A percentile compares a stretch with the other conserved stretches of the same genome.
phyloP scores from a whole-genome alignment of 2,329 filamentous ascomycete genomes.

The Exophiala alcalophila region DNA sequence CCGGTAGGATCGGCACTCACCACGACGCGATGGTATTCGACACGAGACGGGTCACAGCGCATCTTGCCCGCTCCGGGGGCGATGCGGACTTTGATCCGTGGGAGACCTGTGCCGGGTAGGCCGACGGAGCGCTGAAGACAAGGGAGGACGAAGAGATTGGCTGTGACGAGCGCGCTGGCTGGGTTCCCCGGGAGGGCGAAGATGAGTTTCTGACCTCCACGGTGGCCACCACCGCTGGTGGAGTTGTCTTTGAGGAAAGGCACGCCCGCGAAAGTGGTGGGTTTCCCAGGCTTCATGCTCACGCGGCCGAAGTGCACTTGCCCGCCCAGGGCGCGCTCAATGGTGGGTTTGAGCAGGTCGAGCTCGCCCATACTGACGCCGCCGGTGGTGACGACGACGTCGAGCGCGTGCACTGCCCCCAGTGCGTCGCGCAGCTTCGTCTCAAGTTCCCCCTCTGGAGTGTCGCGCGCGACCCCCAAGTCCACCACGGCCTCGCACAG shows the following conservation, averaged over 20 bases:
- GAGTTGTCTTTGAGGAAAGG: slow-evolving; percentile 58
- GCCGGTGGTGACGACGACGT: slow-evolving; percentile 86
- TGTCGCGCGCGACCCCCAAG: slow-evolving; percentile 68
- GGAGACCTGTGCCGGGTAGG: slow-evolving; percentile 59
- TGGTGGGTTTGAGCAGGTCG: slow-evolving; percentile 91
- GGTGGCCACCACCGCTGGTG: slow-evolving; percentile 23
- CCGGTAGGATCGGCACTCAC: slow-evolving; percentile 1
- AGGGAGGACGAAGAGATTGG: slow-evolving; percentile 90
- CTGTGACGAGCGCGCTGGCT: slow-evolving; percentile 86
- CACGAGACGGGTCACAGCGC: slow-evolving; percentile 67
- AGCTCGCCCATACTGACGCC: slow-evolving; percentile 98
- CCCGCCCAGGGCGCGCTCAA: slow-evolving; percentile 83
- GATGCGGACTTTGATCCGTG: slow-evolving; percentile 67
- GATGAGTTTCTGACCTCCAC: slow-evolving; percentile 61
- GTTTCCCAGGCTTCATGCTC: slow-evolving; percentile 96
- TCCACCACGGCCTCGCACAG: slow-evolving; percentile 69
- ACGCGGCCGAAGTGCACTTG: slow-evolving; percentile 96
- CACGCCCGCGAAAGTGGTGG: slow-evolving; percentile 92
- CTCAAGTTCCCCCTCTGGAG: slow-evolving; percentile 67
- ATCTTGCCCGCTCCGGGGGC: slow-evolving; percentile 69
- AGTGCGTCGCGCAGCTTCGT: slow-evolving; percentile 72
- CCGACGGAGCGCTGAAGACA: slow-evolving; percentile 76
- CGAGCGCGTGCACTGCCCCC: slow-evolving; percentile 56
- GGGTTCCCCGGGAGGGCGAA: slow-evolving; percentile 95
- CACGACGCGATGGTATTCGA: slow-evolving; percentile 78